A percentile compares a stretch with the other conserved stretches of the same genome.
Conservation (phyloP, 179 eudicot species). For the Spergularia azorica region DNA sequence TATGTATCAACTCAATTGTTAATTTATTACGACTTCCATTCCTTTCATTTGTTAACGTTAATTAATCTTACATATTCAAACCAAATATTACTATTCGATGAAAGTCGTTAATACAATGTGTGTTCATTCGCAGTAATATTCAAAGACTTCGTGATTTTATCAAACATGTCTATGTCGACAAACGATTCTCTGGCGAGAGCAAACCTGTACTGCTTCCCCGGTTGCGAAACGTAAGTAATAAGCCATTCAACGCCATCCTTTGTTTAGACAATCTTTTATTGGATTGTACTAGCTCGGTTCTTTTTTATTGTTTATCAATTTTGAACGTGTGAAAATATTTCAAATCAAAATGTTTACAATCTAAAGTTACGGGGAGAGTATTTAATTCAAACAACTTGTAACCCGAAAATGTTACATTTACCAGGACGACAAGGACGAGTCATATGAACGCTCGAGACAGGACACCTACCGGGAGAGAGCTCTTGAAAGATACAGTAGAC, state of each 20-base stretch:
- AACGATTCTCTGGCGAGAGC: slow-evolving; percentile 54
- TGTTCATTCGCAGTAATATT: slow-evolving; percentile 48
- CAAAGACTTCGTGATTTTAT: slow-evolving; percentile 69
- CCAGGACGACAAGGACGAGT: slow-evolving; percentile 46
- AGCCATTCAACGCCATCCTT: slow-evolving; percentile 9
- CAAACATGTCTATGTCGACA: slow-evolving; percentile 64
- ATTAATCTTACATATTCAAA: too few species aligned
- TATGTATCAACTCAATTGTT: slow-evolving; percentile 9
- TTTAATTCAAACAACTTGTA: background rate
- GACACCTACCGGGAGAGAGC: slow-evolving; percentile 25
- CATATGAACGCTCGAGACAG: slow-evolving; percentile 21
- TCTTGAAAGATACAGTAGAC: background rate
- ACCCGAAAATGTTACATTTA: background rate
- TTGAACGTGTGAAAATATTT: background rate
- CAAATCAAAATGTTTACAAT: too few species aligned
- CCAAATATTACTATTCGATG: too few species aligned
- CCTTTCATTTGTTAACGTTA: too few species aligned
- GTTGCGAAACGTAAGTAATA: slow-evolving; percentile 45
- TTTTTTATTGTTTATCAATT: too few species aligned
- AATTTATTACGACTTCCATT: background rate
- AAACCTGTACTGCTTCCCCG: slow-evolving; percentile 33
- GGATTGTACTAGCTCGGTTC: too few species aligned
- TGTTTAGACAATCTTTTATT: background rate
- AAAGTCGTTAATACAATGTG: too few species aligned
- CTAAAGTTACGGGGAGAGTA: background rate